These are phyloP conservation scores for Brassica hybrid DNA, from an alignment of 441 rosid species.

Conservation along the genomic window DNA sequence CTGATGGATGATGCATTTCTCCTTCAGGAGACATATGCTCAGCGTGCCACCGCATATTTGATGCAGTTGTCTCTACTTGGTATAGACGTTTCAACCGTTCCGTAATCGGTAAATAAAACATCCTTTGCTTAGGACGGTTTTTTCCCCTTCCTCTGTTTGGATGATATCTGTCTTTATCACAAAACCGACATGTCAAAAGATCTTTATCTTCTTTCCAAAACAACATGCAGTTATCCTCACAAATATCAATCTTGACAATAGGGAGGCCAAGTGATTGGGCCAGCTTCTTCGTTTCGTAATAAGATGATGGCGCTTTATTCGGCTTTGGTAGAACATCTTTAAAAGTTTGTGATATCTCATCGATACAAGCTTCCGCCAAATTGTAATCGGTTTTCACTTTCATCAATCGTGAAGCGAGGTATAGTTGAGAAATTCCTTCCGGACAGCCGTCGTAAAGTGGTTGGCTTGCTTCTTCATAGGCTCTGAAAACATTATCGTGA, in stretches of 20 bases:
- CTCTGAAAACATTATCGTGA: background rate
- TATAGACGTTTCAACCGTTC: background rate
- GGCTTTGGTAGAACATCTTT: background rate
- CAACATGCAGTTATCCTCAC: background rate
- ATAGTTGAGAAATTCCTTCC: background rate
- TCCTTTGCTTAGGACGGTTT: background rate
- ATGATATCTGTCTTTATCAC: background rate
- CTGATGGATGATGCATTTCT: constrained; percentile 3
- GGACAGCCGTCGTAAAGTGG: background rate
- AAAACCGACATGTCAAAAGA: background rate
- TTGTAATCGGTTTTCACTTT: background rate
- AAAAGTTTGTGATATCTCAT: too few relatives aligned
- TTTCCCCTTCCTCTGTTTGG: background rate
- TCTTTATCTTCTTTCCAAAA: background rate
- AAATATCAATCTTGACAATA: background rate
- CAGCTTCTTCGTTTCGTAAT: background rate
- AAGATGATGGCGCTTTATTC: background rate
- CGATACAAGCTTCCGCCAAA: background rate
- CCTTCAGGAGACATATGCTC: constrained; percentile 1
- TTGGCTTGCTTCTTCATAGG: background rate
- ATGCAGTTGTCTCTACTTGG: background rate
- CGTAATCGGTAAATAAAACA: background rate
- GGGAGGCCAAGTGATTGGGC: background rate
- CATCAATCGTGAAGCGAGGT: background rate
- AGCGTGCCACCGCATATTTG: background rate